phyloP scores from a whole-genome alignment of 2,329 filamentous ascomycete species.

The Periglandula ipomoeae region DNA sequence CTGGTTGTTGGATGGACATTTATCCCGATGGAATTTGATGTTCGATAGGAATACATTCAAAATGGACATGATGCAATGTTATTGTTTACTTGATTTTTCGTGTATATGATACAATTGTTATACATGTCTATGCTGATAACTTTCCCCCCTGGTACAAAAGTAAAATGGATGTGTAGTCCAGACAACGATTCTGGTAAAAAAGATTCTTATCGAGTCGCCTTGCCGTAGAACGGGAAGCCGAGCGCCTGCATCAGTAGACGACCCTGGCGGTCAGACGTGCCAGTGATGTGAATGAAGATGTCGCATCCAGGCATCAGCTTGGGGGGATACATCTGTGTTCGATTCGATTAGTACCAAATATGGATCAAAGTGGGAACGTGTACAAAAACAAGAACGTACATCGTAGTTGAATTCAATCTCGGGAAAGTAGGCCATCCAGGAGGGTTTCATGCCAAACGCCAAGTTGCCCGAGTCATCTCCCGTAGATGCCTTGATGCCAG shows the following conservation, averaged over 20 bases:
- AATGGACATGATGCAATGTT: too few species aligned
- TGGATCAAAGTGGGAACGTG: background rate
- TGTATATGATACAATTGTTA: constrained; percentile 24
- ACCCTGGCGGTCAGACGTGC: constrained; percentile 76
- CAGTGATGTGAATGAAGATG: constrained; percentile 75
- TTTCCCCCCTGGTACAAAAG: background rate
- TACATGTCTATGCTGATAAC: constrained; percentile 17
- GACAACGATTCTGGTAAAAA: too few species aligned
- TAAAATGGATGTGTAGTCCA: background rate
- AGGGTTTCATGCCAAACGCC: constrained; percentile 66
- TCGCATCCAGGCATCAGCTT: constrained; percentile 79
- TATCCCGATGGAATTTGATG: too few species aligned
- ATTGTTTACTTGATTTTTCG: background rate
- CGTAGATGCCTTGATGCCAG: constrained; percentile 52
- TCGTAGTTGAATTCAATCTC: constrained; percentile 94
- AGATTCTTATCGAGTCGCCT: too few species aligned
- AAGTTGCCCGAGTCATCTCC: constrained; percentile 88
- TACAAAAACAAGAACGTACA: constrained; percentile 45
- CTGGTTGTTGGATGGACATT: too few species aligned
- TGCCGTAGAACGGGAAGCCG: constrained; percentile 66
- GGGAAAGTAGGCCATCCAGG: constrained; percentile 75
- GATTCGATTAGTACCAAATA: background rate
- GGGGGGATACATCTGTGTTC: constrained; percentile 46
- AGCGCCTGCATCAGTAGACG: constrained; percentile 52
- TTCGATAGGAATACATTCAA: too few species aligned